These are phyloP conservation scores for Mortierella sp. DNA, from an alignment of 371 early-diverging fungal genomes.

Conservation along the genomic window DNA sequence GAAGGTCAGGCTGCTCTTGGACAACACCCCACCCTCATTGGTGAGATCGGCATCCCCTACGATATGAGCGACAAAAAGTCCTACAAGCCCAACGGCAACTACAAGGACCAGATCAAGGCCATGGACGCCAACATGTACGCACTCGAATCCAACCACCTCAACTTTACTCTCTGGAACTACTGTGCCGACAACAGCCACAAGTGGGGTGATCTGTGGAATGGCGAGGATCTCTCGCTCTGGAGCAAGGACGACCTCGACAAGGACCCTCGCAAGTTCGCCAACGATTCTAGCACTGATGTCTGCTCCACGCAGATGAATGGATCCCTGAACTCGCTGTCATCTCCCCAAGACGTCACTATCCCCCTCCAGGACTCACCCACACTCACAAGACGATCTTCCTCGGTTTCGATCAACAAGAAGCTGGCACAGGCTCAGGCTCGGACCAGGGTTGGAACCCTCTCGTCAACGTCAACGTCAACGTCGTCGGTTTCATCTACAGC, in stretches of 20 bases:
- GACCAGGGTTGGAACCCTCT: slow-evolving; percentile 15
- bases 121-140: slow-evolving; percentile 81
- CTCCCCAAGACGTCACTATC: neutral
- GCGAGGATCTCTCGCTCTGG: slow-evolving; percentile 74
- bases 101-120: slow-evolving; percentile 71
- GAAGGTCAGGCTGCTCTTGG: slow-evolving; percentile 68
- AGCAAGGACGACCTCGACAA: slow-evolving; percentile 34
- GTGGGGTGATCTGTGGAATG: slow-evolving; percentile 83
- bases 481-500: slow-evolving; percentile 20
- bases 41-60: slow-evolving; percentile 84
- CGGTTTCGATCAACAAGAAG: slow-evolving; percentile 4
- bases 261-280: slow-evolving; percentile 30
- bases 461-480: slow-evolving; percentile 20
- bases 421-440: slow-evolving; percentile 3
- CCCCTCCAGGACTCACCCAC: slow-evolving; percentile 16
- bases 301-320: slow-evolving; percentile 17
- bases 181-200: slow-evolving; percentile 68
- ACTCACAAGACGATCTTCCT: slow-evolving; percentile 14
- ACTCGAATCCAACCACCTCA: slow-evolving; percentile 70
- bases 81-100: slow-evolving; percentile 56
- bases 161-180: slow-evolving; percentile 80
- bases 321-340: neutral
- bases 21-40: slow-evolving; percentile 70
- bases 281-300: slow-evolving; percentile 14
- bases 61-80: slow-evolving; percentile 69